Percentiles rank a stretch among this genome's conserved stretches.
Evolutionary conservation across 2,329 filamentous ascomycete species (phyloP).

Genomic region (Escovopsis sp.): DNA sequence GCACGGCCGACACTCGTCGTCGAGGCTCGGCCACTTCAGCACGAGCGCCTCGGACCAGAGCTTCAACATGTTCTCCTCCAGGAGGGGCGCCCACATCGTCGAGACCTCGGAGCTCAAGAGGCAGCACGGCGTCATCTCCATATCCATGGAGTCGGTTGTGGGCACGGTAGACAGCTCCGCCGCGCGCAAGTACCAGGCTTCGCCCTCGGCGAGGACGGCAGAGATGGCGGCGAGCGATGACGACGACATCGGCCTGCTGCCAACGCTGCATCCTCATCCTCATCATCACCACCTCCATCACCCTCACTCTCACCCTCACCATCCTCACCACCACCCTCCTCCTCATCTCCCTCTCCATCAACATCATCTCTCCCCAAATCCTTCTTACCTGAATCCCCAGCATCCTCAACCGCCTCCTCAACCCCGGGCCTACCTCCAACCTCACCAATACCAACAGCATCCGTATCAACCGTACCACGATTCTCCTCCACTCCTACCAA

Average conservation of each 20-base stretch:
- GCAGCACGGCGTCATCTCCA: slow-evolving; percentile 82
- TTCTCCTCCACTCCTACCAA: too few species aligned
- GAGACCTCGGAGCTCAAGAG: slow-evolving; percentile 76
- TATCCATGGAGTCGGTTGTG: slow-evolving; percentile 72
- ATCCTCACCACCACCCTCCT: too few species aligned
- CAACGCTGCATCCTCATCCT: not conserved
- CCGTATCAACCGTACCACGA: too few species aligned
- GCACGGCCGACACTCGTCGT: slow-evolving; percentile 45
- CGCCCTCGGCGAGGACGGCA: slow-evolving; percentile 13
- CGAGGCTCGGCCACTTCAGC: slow-evolving; percentile 20
- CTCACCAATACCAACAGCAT: too few species aligned
- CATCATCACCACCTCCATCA: too few species aligned
- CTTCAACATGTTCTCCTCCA: slow-evolving; percentile 14
- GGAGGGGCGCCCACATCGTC: slow-evolving; percentile 46
- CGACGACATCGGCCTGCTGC: slow-evolving; percentile 13
- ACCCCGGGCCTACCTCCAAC: too few species aligned
- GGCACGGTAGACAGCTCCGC: slow-evolving; percentile 64
- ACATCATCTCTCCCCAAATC: not conserved
- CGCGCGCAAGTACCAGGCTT: slow-evolving; percentile 12
- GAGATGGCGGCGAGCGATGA: slow-evolving; percentile 17
- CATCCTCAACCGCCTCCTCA: too few species aligned
- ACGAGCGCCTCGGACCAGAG: slow-evolving; percentile 13
- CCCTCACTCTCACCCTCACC: too few species aligned
- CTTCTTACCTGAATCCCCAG: too few species aligned
- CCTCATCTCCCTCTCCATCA: too few species aligned